phyloP scores from a whole-genome alignment of 2,329 filamentous ascomycete species.

The Paracamarosporium sp. region DNA sequence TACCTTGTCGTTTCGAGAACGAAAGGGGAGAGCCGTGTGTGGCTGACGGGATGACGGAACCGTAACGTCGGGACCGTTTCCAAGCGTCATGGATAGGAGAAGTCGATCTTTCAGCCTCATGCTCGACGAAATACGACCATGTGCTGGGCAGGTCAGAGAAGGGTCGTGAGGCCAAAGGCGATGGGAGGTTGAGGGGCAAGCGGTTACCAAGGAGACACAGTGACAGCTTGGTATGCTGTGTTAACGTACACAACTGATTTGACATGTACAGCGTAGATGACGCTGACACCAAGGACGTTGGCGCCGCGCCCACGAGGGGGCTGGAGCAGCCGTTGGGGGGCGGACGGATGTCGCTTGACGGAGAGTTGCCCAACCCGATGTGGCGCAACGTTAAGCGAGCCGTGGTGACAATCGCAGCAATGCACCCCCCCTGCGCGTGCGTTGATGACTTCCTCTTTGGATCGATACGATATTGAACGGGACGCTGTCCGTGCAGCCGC shows the following conservation, averaged over 20 bases:
- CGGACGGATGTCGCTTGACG: background rate
- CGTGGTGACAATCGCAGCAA: conserved; percentile 2
- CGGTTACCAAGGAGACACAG: background rate
- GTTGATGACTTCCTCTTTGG: conserved; percentile 7
- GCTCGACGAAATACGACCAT: background rate
- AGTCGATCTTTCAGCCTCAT: background rate
- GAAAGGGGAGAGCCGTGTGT: conserved; percentile 1
- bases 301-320: background rate
- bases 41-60: conserved; percentile 15
- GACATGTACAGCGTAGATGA: background rate
- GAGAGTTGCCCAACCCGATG: conserved; percentile 5
- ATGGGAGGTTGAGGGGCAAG: background rate
- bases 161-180: background rate
- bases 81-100: background rate
- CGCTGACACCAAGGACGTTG: background rate
- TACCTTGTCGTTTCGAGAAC: conserved; percentile 13
- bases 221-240: too few relatives aligned
- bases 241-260: background rate
- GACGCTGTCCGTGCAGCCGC: background rate
- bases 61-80: conserved; percentile 2
- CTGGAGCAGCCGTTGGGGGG: background rate
- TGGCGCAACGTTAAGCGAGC: conserved; percentile 3
- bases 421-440: conserved; percentile 4
- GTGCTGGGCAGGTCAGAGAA: background rate
- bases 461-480: background rate